Base-by-base conservation (phyloP, 2,329 filamentous ascomycete species). In the Arthrobotrys sinensis region DNA sequence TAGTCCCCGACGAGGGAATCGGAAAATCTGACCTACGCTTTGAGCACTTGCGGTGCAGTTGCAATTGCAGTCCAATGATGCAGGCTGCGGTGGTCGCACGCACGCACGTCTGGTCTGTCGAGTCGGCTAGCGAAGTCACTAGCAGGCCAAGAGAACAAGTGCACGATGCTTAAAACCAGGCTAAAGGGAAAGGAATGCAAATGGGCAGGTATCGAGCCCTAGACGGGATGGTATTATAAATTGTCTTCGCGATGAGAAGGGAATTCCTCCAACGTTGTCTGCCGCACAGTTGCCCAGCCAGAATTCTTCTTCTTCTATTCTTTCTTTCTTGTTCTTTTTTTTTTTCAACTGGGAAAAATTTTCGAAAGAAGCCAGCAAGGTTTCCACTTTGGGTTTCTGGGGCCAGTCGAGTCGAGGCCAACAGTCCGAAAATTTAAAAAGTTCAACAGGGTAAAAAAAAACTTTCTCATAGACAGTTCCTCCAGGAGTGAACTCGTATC, bases 121-220 rank as follows among this genome's bases (percentile, higher is more conserved):
- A 60, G 55, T 60, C 55, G 55, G 19, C 55, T 60, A 60, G 36
- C 55, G 55, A 60, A 16, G 34, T 40, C n/a, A 24, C 53, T 64
- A 64, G 40, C 63, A 36, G 46, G 63, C 46, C 43, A 66, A 69
- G 38, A 45, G 65, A 60, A 69, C 43, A 24, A 45, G n/a, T 24
- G 28, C 19, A 57, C 55, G 55, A 60, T 60, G 55, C 55, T 60
- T 60, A 60, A 57, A 60, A 60, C 55, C 55, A 62, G 43, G 53
- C 32, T 38, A 72, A 65, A 40, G 19, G 34, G 19, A 8, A 28
- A 16, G 40, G 24, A 28, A 4, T 28, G 24, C 24, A 28, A 53
- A 68, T 21, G 40, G 38, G 24, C 48, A 73, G 69, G 69, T 73
- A 73, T 73, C 28, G 40, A 73, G 69, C 69, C 69, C 69, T 73